Base-by-base conservation (phyloP, 176 grass and related monocot genomes). In the Neostapfia colusana region DNA sequence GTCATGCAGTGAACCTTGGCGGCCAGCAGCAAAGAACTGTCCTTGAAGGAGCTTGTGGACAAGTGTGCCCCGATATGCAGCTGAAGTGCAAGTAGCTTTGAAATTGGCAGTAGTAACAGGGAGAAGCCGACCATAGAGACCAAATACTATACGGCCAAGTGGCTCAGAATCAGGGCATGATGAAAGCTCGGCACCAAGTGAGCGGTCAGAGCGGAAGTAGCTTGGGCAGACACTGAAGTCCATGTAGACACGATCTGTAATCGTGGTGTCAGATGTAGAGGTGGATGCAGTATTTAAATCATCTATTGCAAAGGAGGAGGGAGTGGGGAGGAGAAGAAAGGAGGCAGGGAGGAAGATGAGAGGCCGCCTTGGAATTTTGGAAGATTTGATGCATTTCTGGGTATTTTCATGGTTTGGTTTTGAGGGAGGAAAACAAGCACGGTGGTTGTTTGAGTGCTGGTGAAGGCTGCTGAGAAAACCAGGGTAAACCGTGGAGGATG, bases 221-320 rank as follows among this genome's bases (percentile, higher is more conserved):
- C 88, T 93, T 12, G 94, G 88, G 42, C 94, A 97, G 43, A 97
- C 58, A 75, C 86, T 86, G 64, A 97, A 97, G 75, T 97, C 94
- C 86, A 97, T 91, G 86, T 89, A 97, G 58, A 97, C 85, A 48
- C 85, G 87, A 62, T 97, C 93, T 66, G 93, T 97, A 69, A 97
- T 85, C 31, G 63, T 54, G 78, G 89, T 74, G 71, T 83, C 72
- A 63, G 65, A 25, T 25, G 82, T 48, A 13, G 79, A 79, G 38
- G 93, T 41, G 2, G 79, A 63, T 13, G 80, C 54, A 28, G 35
- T 64, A 38, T 85, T 83, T 78, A 50, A 9, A n/a, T 67, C 65
- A 73, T 87, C 85, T 60, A 66, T 7, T 4, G 85, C 85, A 42
- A 82, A 49, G 31, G 79, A 87, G 28, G 85, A 78, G 8, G 67